phyloP scores from a whole-genome alignment of 164 flowering plant species.

The Annona squamosa region DNA sequence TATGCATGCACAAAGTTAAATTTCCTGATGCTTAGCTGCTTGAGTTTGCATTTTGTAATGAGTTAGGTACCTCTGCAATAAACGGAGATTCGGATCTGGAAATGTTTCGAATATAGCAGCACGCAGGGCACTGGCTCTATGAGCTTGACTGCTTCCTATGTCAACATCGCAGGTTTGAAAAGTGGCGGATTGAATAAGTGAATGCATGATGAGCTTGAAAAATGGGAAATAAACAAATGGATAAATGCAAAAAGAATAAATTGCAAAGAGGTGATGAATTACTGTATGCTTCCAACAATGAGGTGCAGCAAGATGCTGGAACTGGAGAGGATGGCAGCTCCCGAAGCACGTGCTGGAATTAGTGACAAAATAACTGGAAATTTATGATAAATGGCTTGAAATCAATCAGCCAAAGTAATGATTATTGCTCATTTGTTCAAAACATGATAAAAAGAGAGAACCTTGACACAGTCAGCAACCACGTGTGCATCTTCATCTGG shows the following conservation, averaged over 20 bases:
- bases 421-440: background rate
- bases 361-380: constrained; percentile 9
- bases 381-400: background rate
- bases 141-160: constrained; percentile 63
- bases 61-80: constrained; percentile 67
- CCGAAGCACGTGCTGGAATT: constrained; percentile 64
- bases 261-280: constrained; percentile 12
- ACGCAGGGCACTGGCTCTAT: constrained; percentile 67
- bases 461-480: constrained; percentile 93
- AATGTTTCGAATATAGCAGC: constrained; percentile 76
- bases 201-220: background rate
- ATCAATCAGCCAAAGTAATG: constrained; percentile 3
- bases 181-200: background rate
- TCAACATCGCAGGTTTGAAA: constrained; percentile 6
- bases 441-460: constrained; percentile 19
- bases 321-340: constrained; percentile 97
- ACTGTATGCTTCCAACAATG: constrained; percentile 80
- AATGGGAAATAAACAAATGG: background rate
- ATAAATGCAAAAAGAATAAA: background rate
- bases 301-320: constrained; percentile 94
- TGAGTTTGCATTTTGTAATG: background rate
- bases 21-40: background rate
- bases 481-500: constrained; percentile 89
- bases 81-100: constrained; percentile 92
- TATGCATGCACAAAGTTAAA: no score